These are phyloP conservation scores for Nannochloropsis gaditana DNA, from an alignment of 108 stramenopile genomes.

Conservation along the genomic window DNA sequence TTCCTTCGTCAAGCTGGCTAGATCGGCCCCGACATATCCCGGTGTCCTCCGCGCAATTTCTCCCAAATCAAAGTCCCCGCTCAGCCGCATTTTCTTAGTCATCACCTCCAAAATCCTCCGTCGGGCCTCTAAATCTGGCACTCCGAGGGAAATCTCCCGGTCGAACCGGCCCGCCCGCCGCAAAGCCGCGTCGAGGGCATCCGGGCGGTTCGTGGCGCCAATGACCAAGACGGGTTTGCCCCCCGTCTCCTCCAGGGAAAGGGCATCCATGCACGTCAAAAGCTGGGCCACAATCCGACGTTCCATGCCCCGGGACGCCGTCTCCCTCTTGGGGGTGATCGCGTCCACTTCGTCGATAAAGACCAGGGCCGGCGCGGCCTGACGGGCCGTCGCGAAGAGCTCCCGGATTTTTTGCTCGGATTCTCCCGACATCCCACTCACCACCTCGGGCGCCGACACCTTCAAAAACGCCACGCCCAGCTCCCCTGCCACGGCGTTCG, in stretches of 20 bases:
- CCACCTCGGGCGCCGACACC: constrained; percentile 90
- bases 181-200: constrained; percentile 86
- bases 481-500: constrained; percentile 73
- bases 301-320: constrained; percentile 76
- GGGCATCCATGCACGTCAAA: constrained; percentile 83
- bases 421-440: constrained; percentile 89
- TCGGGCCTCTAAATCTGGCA: constrained; percentile 87
- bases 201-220: constrained; percentile 93
- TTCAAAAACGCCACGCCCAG: constrained; percentile 64
- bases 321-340: constrained; percentile 57
- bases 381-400: constrained; percentile 81
- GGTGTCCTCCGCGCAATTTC: constrained; percentile 80
- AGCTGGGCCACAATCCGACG: constrained; percentile 94
- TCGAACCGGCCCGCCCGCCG: constrained; percentile 95
- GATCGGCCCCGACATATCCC: constrained; percentile 95
- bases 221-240: constrained; percentile 78
- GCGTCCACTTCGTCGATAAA: constrained; percentile 63
- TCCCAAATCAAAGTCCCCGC: constrained; percentile 71
- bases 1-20: constrained; percentile 87
- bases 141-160: constrained; percentile 86
- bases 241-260: constrained; percentile 49
- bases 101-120: constrained; percentile 73
- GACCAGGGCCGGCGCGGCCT: constrained; percentile 55
- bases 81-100: constrained; percentile 72
- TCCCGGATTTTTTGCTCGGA: constrained; percentile 79